Base-by-base conservation (phyloP, 441 rosid genomes). In the Gossypium lobatum region DNA sequence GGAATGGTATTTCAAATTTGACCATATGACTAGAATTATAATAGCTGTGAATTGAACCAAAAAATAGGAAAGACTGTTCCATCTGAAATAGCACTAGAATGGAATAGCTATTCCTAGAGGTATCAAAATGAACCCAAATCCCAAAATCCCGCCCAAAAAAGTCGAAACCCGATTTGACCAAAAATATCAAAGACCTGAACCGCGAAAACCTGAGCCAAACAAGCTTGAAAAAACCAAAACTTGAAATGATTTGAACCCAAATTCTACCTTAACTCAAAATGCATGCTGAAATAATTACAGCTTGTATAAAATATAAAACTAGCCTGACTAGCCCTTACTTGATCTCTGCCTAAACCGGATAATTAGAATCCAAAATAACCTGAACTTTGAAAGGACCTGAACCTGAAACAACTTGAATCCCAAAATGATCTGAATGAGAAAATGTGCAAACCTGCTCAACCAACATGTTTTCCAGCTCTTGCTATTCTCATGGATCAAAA, bases 401-500 rank as follows among this genome's bases (percentile, higher is more conserved):
- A 58, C 16, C 63, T n/a, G 1, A 23, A 58, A 58, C 21, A 58
- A 58, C 16, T 23, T 23, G 34, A 23, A 58, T 58, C 63, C 63
- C 4, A 58, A 18, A 58, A 23, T 23, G 63, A 58, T 23, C 16
- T 11, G 63, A 58, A 58, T 21, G 31, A 9, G 25, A 57, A 42
- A 10, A 53, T 53, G 21, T 21, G 21, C 25, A 18, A 55, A 6
- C 63, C 63, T 23, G 63, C 63, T 58, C 63, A 58, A 58, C 17
- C 34, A 23, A n/a, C 63, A 11, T 58, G n/a, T 58, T 58, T 58
- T 14, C 34, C 63, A 10, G 17, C 63, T 58, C 63, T 58, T 23
- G 59, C 14, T 50, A 67, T 50, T 26, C 45, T 73, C 9, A 52
- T 53, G 25, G 58, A 70, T 23, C 73, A 17, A 69, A 53, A 23